Base-by-base conservation (phyloP, 1,284 basidiomycete genomes). In the Ceratobasidium sp. region DNA sequence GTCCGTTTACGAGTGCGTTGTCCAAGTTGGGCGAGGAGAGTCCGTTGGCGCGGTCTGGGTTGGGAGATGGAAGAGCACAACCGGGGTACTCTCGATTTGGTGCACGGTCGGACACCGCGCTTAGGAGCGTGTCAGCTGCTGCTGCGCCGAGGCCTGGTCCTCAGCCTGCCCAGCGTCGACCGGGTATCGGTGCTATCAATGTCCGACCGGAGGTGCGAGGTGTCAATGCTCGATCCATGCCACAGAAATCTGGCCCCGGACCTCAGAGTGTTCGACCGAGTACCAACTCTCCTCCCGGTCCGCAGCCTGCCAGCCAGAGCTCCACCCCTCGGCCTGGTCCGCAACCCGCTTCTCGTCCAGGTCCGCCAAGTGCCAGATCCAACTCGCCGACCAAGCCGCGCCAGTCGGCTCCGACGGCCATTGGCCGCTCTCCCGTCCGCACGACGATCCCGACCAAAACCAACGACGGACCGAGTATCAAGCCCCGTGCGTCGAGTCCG, bases 401-500 rank as follows among this genome's bases (percentile, higher is more conserved):
- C 3, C 37, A 39, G 22, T 68, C 65, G 16, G 51, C 65, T 22
- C 65, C 65, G 4, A 56, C 51, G 24, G 49, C 65, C 11, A 68
- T 48, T 5, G 37, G 37, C 14, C 63, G 65, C 8, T 65, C 65
- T 1, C 65, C 65, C 1, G 41, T 68, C 8, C 65, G 65, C 22
- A 54, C 65, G 2, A 68, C 65, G 8, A 56, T 68, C 39, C 65
- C 65, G 14, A 68, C 65, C 49, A 68, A 68, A 51, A 68, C 65
- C 16, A 68, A 68, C 34, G 65, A 68, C 34, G 65, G 65, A 19
- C 65, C 65, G 39, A 54, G 49, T n/a, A 68, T 68, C 51, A 68
- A 68, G 31, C 43, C 65, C n/a, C 61, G 37, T 22, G 24, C 43
- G 3, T 49, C 62, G 37, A 49, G 59, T 61, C 59, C 59, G 59